Evolutionary conservation across 202 grass and related monocot genomes (phyloP), one percentile per base, ranked within the genome.

Genomic region (Thinopyrum obtusiflorum): DNA sequence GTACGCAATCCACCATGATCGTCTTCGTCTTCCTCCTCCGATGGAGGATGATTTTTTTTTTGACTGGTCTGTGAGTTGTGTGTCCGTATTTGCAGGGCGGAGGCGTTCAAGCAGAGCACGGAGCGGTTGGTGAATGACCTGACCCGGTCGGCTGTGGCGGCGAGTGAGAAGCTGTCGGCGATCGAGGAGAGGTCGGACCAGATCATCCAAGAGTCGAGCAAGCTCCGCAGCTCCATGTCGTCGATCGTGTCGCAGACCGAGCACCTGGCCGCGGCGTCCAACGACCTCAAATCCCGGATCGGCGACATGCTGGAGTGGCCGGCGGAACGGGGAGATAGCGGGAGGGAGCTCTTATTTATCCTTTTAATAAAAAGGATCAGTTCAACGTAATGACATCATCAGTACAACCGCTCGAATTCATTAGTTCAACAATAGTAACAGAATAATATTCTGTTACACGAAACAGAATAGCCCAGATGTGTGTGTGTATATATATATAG

Each of bases 81-180:
- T 1, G 13, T 12, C 44, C 0, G 44, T 47, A 5, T 15, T 0
- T 53, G 53, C 53, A 59, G 53, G 96, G 90, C 93, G 46, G 97
- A 99, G 82, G 92, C 88, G 29, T 99, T 97, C 92, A 95, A 97
- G 81, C 88, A 85, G 13, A 92, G 35, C 18, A 97, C 93, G 0
- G 88, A 99, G 82, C 88, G 70, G 77, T 77, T 99, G 31, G 63
- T 99, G 28, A 99, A 96, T 63, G 93, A 89, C 66, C 76, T 99
- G 42, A 61, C 92, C 21, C 86, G 59, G 75, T 78, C 92, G 20
- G 89, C 93, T 13, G 88, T 83, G 11, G 94, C 84, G 1, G 92
- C 90, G 5, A 85, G 86, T 37, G 80, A 91, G 76, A 96, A 94
- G 80, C 88, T 99, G 7, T 81, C 84, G 47, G 83, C 72, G 69